A percentile compares a stretch with the other conserved stretches of the same genome.
These are phyloP conservation scores for Phytophthora cactorum DNA, from an alignment of 352 stramenopile species.

Conservation along the genomic window DNA sequence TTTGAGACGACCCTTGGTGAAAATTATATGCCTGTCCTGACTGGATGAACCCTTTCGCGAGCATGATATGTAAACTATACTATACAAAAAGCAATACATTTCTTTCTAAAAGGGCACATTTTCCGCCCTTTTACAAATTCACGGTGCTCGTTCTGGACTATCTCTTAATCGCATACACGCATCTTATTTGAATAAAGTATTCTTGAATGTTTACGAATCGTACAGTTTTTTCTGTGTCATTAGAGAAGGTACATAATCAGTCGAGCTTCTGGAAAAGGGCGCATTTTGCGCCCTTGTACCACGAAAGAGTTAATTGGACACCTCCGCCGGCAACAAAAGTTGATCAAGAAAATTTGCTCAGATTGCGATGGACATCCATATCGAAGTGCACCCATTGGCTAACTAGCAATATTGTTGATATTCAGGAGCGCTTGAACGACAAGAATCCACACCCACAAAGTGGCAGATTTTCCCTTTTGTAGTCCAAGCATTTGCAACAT, in stretches of 20 bases:
- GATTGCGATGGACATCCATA: neutral
- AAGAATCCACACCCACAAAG: neutral
- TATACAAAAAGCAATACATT: too few species aligned
- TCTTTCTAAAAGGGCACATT: too few species aligned
- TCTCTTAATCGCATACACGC: too few species aligned
- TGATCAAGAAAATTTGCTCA: neutral
- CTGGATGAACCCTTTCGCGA: neutral
- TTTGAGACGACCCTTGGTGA: neutral
- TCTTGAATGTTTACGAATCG: too few species aligned
- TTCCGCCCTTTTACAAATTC: too few species aligned
- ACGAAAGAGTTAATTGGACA: neutral
- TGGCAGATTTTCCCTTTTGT: neutral
- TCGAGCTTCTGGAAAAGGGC: too few species aligned
- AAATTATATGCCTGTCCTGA: neutral
- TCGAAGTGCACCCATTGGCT: neutral
- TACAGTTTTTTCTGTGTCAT: too few species aligned
- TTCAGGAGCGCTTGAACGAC: neutral
- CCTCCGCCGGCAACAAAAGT: neutral
- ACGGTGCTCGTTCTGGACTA: too few species aligned
- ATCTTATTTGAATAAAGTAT: too few species aligned
- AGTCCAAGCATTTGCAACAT: neutral
- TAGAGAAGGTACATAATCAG: too few species aligned
- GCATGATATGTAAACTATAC: too few species aligned
- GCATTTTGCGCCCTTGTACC: too few species aligned
- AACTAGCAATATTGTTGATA: neutral